Percentiles rank a stretch among this genome's conserved stretches.
These are phyloP conservation scores for Boletus sp. DNA, from an alignment of 768 basidiomycete genomes.

Conservation along the genomic window DNA sequence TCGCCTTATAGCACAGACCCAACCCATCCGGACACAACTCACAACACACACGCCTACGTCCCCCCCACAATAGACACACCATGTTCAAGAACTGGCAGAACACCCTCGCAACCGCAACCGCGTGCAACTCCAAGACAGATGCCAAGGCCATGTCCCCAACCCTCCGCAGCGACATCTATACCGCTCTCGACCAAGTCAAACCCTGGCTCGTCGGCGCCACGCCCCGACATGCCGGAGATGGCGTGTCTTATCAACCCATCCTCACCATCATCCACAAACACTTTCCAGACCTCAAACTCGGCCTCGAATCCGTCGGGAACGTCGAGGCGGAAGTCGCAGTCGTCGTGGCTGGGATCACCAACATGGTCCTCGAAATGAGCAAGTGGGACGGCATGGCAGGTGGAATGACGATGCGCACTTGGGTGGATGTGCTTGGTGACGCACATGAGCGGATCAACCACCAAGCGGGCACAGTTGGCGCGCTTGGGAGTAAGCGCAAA, in stretches of 20 bases:
- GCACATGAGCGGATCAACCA: conserved; percentile 35
- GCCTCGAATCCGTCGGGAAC: conserved; percentile 45
- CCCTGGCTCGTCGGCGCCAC: conserved; percentile 42
- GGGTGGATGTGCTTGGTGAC: conserved; percentile 47
- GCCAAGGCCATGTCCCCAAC: conserved; percentile 44
- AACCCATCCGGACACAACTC: background rate
- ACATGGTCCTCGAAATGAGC: conserved; percentile 53
- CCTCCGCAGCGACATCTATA: conserved; percentile 50
- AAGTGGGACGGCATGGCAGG: conserved; percentile 56
- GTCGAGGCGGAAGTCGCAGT: conserved; percentile 47
- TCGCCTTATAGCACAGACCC: background rate
- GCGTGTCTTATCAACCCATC: conserved; percentile 46
- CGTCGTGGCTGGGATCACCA: conserved; percentile 50
- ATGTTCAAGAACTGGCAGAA: conserved; percentile 50
- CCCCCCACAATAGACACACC: background rate
- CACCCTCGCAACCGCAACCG: conserved; percentile 35
- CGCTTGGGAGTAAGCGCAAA: conserved; percentile 31
- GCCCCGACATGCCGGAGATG: conserved; percentile 50
- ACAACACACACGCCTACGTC: background rate
- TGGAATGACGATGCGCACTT: conserved; percentile 54
- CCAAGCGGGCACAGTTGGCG: background rate
- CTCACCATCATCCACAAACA: conserved; percentile 47
- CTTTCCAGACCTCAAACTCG: conserved; percentile 44
- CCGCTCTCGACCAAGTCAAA: conserved; percentile 44
- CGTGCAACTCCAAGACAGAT: conserved; percentile 16